Base-by-base conservation (phyloP, 306 rosid species). In the Prosopis cineraria region DNA sequence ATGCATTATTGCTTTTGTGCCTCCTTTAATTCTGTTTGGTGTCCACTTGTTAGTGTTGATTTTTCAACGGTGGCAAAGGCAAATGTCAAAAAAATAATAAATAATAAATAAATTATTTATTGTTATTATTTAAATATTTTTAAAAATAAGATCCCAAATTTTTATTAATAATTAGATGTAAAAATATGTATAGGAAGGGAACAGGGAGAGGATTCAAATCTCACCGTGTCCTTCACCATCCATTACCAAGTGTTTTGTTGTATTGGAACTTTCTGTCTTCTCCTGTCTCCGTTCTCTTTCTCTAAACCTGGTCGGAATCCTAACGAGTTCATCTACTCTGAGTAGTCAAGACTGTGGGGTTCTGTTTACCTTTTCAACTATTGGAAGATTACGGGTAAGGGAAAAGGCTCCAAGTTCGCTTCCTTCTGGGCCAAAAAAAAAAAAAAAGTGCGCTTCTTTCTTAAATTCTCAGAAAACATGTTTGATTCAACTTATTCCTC, bases 341-440 rank as follows among this genome's bases (percentile, higher is more conserved):
- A 84, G 84, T 79, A 73, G 88, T 85, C 85, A 90, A 90, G 97
- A 84, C 87, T 84, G n/a, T 78, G 71, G 84, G 50, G n/a, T 53
- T 81, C 86, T 66, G 82, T 77, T 80, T 17, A 79, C 87, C 50
- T 62, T 69, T 76, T 75, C 47, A 69, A 29, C 50, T 66, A 33
- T 1, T 73, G 66, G 68, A 85, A 82, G 74, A 34, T 87, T 85
- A 60, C 88, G 67, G 91, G 92, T 88, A 59, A 85, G 74, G 30
- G 2, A 55, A 68, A 70, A 45, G 0, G 60, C 71, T 53, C 84
- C 44, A 6, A 6, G 19, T 69, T 52, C 29, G 14, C 58, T 30
- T 22, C 66, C 67, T 59, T 41, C 39, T 62, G n/a, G n/a, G n/a
- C n/a, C n/a, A n/a, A n/a, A n/a, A n/a, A n/a, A n/a, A n/a, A n/a